Evolutionary conservation across 345 rosid genomes (phyloP), one percentile per base, ranked within the genome.

Genomic region (Turnera subulata): DNA sequence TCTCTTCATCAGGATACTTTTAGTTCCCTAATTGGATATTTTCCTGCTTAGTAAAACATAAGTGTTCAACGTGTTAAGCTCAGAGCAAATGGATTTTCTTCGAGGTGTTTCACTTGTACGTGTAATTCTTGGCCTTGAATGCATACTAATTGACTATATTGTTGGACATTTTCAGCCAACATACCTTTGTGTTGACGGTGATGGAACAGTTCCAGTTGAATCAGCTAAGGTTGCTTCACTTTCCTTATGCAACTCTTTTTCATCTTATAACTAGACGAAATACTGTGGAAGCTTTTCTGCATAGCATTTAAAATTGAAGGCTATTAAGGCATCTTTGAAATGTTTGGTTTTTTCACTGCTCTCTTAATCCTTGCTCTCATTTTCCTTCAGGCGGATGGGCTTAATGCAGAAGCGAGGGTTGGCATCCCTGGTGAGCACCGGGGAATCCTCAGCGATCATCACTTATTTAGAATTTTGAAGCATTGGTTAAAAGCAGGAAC

Each of bases 351-450:
- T 53, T 2, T 9, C 2, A 20, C 37, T 24, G 50, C 12, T 11
- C 21, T 22, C 18, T 22, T 29, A n/a, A n/a, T n/a, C n/a, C n/a
- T n/a, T n/a, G n/a, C n/a, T n/a, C n/a, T n/a, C n/a, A n/a, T 33
- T 51, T 6, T 29, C 24, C 11, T 59, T 62, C 73, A 89, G 98
- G 98, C 93, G 6, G 98, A 92, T 66, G 98, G 93, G 70, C 88
- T 92, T 20, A 71, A 81, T 58, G 96, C 98, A 24, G 96, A 80
- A 73, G 98, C 95, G 38, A 83, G 96, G 70, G 93, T 92, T 37
- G 98, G 88, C 58, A 84, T 93, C 23, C 96, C 98, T 0, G 97
- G 88, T 39, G 97, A 92, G 73, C 98, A 92, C 75, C 63, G 96
- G 12, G 96, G 95, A 56, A 86, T 92, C 57, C 88, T 92, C 38